Base-by-base conservation (phyloP, 2,329 filamentous ascomycete species). In the Fusarium sp. region DNA sequence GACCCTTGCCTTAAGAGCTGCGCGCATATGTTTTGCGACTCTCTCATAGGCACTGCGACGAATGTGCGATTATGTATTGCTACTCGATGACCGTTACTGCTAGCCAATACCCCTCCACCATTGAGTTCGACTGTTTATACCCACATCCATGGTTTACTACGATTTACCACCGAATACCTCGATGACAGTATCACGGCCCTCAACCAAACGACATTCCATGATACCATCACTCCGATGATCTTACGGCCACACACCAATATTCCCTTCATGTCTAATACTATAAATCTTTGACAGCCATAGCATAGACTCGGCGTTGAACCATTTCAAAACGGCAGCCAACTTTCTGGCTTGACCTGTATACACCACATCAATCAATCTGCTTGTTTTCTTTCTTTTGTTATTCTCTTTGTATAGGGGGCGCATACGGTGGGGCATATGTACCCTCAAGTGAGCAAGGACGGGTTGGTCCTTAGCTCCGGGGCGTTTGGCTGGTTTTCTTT, bases 301-400 rank as follows among this genome's bases (percentile, higher is more conserved):
- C 75, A 80, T 79, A 80, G 76, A 78, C 72, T 74, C 63, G 73
- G 77, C 77, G 75, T 78, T 78, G 73, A 63, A 61, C 59, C 63
- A 61, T 69, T 71, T 63, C 68, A 55, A 68, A 59, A 63, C 64
- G 65, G 64, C 61, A 51, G 53, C 65, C 68, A 55, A 59, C 30
- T 58, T 63, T 59, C 65, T 42, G 72, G 55, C 65, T 57, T 27
- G 46, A 66, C 69, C 63, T 76, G 75, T 78, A 78, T 56, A 63
- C 73, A 74, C 69, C 69, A 76, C 48, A 59, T 64, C 61, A 58
- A 67, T 65, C 60, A 55, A 67, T 67, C 63, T 70, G 75, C 71
- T 64, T 70, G 64, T 50, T 50, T n/a, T 5, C 48, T 72, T 66
- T 75, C 59, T 43, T 75, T 64, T 73, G 61, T 69, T 48, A 30